These are phyloP conservation scores for Podila minutissima DNA, from an alignment of 192 early-diverging fungal species.

Conservation along the genomic window DNA sequence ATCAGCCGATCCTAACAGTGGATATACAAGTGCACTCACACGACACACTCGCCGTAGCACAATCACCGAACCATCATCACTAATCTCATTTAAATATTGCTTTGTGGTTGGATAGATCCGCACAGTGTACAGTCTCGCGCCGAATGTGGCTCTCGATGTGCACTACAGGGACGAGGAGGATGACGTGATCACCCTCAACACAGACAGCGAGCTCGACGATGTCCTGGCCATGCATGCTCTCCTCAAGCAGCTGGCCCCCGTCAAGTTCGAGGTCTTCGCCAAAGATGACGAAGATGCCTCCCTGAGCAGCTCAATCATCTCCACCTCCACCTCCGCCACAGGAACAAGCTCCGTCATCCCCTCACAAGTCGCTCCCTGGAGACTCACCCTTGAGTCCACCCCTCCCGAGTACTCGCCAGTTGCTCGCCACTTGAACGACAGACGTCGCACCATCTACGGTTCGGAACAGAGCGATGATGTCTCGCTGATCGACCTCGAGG, in stretches of 20 bases:
- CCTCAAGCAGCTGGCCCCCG: slow-evolving; percentile 17
- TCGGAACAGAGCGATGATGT: slow-evolving; percentile 40
- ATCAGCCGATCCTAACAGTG: neutral
- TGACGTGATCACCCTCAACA: slow-evolving; percentile 40
- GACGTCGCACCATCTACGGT: slow-evolving; percentile 9
- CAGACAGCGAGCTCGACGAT: slow-evolving; percentile 40
- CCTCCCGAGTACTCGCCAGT: neutral
- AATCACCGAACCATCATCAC: neutral
- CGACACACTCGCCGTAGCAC: neutral
- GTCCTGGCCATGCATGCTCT: slow-evolving; percentile 41
- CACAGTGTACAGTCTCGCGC: slow-evolving; percentile 21
- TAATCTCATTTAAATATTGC: neutral
- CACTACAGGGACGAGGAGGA: slow-evolving; percentile 42
- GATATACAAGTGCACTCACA: neutral
- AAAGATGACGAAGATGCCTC: neutral
- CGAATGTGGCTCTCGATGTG: slow-evolving; percentile 14
- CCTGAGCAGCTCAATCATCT: neutral
- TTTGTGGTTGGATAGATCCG: slow-evolving; percentile 23
- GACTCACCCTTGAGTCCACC: neutral
- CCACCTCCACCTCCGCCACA: neutral
- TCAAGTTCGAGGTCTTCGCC: slow-evolving; percentile 30
- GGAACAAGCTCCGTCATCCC: neutral
- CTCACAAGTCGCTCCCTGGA: slow-evolving; percentile 13
- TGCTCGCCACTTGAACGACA: neutral
- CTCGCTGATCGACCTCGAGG: slow-evolving; percentile 34